Evolutionary conservation across 768 basidiomycete species (phyloP), one percentile per base, ranked within the genome.

Genomic region (Floccularia luteovirens): DNA sequence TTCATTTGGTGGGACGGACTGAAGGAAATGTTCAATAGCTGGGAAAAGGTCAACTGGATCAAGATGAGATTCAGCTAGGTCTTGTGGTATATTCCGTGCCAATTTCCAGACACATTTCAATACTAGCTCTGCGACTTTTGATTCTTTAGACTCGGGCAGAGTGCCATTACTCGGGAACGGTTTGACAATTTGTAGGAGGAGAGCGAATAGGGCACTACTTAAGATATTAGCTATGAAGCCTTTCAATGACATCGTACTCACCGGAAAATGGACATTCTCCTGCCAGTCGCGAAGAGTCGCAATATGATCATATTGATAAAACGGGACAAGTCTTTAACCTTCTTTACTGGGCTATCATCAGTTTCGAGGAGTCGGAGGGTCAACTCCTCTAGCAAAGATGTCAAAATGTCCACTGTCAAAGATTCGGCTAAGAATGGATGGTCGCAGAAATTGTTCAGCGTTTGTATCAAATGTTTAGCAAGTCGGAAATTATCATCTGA

Each of bases 221-320:
- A 34, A 31, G 17, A 39, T 16, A 14, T 43, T 23, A 42, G 45
- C 41, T 8, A 51, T 28, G 43, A 34, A 34, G 6, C 27, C 14
- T 14, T 30, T 30, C 27, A 30, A 36, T 32, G 22, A 10, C 20
- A 20, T 42, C 32, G 19, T 14, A 51, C 82, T 54, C 38, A 92
- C 92, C 88, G 74, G 64, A 94, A 94, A 40, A 93, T 83, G 0
- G 90, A 82, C 75, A 91, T 91, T 42, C 87, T 74, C 47, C 90
- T 72, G 12, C 87, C 85, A 7, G 90, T 91, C 24, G 90, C 86
- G 64, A 99, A 94, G 40, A 96, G 59, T 23, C 93, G 83, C 42
- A 99, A 67, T 45, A 98, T 85, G 43, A 98, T 92, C 89, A 97
- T 93, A 60, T 99, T 99, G 63, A 99, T 93, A 60, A 96, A 98